Base-by-base conservation (phyloP, 2,329 filamentous ascomycete genomes). In the Aspergillus ruber region DNA sequence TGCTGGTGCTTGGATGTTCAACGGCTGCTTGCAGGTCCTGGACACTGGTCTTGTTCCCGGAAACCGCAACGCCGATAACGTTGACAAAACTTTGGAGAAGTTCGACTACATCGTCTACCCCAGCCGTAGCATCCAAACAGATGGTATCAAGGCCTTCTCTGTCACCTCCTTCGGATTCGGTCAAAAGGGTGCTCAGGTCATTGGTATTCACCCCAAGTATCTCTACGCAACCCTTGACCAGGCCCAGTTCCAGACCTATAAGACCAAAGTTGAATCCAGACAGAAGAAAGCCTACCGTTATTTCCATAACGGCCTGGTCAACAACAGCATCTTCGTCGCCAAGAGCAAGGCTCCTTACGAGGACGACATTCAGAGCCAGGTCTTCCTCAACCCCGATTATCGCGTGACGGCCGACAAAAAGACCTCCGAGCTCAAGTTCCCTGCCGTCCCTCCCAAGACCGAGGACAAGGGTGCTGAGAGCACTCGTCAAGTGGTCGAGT, bases 1-100 rank as follows among this genome's bases (percentile, higher is more conserved):
- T 62, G 93, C 93, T 51, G 93, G 93, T 77, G 93, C 91, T 43
- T 98, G 93, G 90, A 98, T 98, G 93, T 84, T 98, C 81, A 98
- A 98, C 77, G 93, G 93, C 56, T 93, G 88, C 69, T 76, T 98
- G 68, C 93, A 98, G 71, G 89, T 96, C 41, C 82, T 98, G 61
- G 95, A 97, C 77, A 85, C 81, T 44, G 93, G 93, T 64, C 78
- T 98, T 43, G 91, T 98, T 20, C 93, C 93, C 12, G 93, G 93
- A 50, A 98, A 98, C 76, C 86, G 90, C 63, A 98, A 98, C 61
- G 93, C 93, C 44, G 93, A 98, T 76, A 98, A 98, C 58, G 84
- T 98, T 47, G 93, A 98, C 67, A 83, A 90, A 66, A 79, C 90
- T 58, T 94, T 98, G 87, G 91, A 97, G 79, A 82, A 96, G 68